Base-by-base conservation (phyloP, 108 stramenopile species). In the Stephanodiscus triporus region DNA sequence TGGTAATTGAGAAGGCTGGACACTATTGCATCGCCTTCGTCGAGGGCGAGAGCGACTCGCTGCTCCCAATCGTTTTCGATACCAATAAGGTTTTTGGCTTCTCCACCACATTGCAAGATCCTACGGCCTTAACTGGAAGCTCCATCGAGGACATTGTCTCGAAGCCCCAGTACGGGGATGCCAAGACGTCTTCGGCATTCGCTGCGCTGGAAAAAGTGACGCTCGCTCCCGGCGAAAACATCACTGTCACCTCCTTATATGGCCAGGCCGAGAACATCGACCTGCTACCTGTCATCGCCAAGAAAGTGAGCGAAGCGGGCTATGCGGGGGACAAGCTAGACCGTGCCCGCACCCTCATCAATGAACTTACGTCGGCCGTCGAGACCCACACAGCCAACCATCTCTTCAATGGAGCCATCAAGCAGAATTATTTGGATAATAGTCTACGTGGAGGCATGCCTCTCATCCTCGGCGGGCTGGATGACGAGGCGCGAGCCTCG, bases 381-480 rank as follows among this genome's bases (percentile, higher is more conserved):
- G 89, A 91, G 63, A 96, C 95, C 14, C 91, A 85, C 49, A 96
- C 97, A 13, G 84, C 84, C 60, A 91, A 88, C 68, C 87, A 85
- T 14, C 81, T 98, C 24, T 96, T 98, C 68, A 85, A 98, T 77
- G 91, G 91, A 48, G 88, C 91, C 57, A 90, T 94, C 76, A 90
- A 92, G 66, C 95, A 97, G 80, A 93, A 91, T 83, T 96, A 91
- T 76, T 83, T 98, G 73, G 97, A 98, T 68, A 98, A 98, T 81
- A 87, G 92, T 66, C 89, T 98, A 45, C 95, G 97, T 73, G 97
- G 97, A 62, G 97, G 97, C 50, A 84, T 92, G 72, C 97, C 97
- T 11, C 81, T 92, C 42, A 75, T 97, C 60, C 71, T 97, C 29
- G 97, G 97, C 26, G 89, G 91, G 51, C 81, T 92, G 45, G 91